Evolutionary conservation across 2,329 filamentous ascomycete genomes (phyloP).

Genomic region (Fusarium piperis): DNA sequence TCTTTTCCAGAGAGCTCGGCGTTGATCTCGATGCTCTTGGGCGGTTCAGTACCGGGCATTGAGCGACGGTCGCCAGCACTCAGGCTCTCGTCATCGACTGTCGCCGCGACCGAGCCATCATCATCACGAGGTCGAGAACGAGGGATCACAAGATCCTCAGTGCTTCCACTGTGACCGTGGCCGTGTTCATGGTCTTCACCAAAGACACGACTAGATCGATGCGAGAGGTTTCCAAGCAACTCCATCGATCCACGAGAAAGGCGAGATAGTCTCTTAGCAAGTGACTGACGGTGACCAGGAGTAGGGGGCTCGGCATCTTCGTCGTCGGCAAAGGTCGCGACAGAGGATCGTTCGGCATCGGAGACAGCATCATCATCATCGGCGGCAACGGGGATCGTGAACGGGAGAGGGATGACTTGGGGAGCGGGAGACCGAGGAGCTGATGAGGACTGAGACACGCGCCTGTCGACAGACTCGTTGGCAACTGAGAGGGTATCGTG

Average conservation of each 20-base stretch:
- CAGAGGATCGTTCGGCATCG: conserved; percentile 68
- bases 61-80: conserved; percentile 51
- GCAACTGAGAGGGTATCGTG: conserved; percentile 21
- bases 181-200: conserved; percentile 28
- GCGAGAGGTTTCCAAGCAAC: conserved; percentile 57
- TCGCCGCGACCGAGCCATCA: conserved; percentile 65
- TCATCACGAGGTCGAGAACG: conserved; percentile 50
- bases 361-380: conserved; percentile 42
- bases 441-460: conserved; percentile 34
- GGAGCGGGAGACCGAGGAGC: conserved; percentile 50
- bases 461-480: conserved; percentile 20
- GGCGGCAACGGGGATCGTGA: conserved; percentile 62
- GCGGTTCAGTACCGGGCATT: conserved; percentile 31
- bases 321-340: conserved; percentile 75
- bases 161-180: conserved; percentile 49
- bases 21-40: conserved; percentile 51
- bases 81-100: conserved; percentile 63
- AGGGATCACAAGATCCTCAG: conserved; percentile 58
- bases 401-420: conserved; percentile 71
- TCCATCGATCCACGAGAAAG: conserved; percentile 60
- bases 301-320: conserved; percentile 51
- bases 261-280: conserved; percentile 60
- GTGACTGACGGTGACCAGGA: conserved; percentile 47
- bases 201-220: conserved; percentile 37
- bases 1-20: conserved; percentile 48